phyloP scores from a whole-genome alignment of 345 rosid species.

The Luvunga scandens region DNA sequence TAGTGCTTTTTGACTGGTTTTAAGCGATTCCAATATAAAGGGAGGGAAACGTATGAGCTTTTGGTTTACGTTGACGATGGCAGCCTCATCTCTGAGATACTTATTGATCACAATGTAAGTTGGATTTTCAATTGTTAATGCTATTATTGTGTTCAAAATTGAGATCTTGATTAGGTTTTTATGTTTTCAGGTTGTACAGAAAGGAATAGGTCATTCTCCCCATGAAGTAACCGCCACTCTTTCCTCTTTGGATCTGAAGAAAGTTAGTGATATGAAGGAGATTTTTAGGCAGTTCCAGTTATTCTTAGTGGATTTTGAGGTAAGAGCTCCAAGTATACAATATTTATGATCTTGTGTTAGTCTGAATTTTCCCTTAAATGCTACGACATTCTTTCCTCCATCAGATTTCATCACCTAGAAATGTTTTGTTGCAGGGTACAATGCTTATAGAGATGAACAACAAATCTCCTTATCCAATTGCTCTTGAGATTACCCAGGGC shows the following conservation, averaged over 20 bases:
- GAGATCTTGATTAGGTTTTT: constrained; percentile 14
- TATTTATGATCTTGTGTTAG: background rate
- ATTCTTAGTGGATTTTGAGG: constrained; percentile 80
- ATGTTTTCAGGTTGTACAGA: constrained; percentile 62
- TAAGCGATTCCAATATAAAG: constrained; percentile 68
- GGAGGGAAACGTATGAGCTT: constrained; percentile 63
- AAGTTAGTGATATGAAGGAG: constrained; percentile 57
- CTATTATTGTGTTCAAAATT: constrained; percentile 4
- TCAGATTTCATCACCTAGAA: background rate
- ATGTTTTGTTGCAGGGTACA: constrained; percentile 55
- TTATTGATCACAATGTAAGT: constrained; percentile 76
- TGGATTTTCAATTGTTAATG: constrained; percentile 5
- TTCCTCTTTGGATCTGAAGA: constrained; percentile 51
- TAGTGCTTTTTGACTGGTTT: constrained; percentile 94
- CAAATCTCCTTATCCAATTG: constrained; percentile 58
- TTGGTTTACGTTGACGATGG: constrained; percentile 83
- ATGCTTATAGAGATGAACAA: constrained; percentile 65
- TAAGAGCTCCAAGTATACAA: constrained; percentile 17
- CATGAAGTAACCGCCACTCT: constrained; percentile 78
- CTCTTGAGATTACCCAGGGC: constrained; percentile 70
- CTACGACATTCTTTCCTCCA: background rate
- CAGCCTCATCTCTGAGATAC: constrained; percentile 86
- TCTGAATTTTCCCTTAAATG: background rate
- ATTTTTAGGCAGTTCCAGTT: constrained; percentile 59
- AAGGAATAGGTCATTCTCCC: constrained; percentile 72